A percentile compares a stretch with the other conserved stretches of the same genome.
Conservation (phyloP, 225 moss, liverwort and hornwort genomes). For the Pseudisothecium myosuroides region DNA sequence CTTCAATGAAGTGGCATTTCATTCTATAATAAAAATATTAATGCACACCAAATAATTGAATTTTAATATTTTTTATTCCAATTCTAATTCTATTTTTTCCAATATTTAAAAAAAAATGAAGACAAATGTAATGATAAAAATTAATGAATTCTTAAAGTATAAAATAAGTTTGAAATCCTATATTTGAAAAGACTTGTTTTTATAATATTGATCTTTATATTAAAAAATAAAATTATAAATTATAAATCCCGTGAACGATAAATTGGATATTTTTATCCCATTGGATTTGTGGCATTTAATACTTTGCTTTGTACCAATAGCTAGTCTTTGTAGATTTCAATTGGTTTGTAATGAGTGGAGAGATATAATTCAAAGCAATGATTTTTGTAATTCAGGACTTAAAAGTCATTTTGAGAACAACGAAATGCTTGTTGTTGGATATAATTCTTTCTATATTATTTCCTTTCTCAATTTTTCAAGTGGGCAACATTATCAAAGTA, state of each 20-base stretch:
- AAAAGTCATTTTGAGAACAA: background rate
- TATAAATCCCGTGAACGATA: background rate
- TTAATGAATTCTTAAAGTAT: background rate
- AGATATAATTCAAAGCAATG: background rate
- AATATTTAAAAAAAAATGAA: background rate
- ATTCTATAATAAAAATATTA: background rate
- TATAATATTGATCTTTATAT: too few relatives aligned
- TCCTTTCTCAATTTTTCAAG: constrained; percentile 3
- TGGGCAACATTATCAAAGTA: background rate
- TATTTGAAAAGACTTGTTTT: rapidly evolving
- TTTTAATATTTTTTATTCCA: background rate
- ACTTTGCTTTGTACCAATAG: background rate
- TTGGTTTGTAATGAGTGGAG: background rate
- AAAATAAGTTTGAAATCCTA: background rate
- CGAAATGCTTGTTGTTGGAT: background rate
- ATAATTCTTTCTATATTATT: background rate
- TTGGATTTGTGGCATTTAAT: background rate
- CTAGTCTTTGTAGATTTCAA: constrained; percentile 5
- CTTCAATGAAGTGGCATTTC: background rate
- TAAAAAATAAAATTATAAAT: too few relatives aligned
- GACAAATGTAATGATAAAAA: background rate
- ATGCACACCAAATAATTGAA: too few relatives aligned
- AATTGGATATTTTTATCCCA: background rate
- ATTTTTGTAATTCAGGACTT: background rate
- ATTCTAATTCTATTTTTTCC: background rate